Base-by-base conservation (phyloP, 2,329 filamentous ascomycete genomes). In the Beauveria varroae region DNA sequence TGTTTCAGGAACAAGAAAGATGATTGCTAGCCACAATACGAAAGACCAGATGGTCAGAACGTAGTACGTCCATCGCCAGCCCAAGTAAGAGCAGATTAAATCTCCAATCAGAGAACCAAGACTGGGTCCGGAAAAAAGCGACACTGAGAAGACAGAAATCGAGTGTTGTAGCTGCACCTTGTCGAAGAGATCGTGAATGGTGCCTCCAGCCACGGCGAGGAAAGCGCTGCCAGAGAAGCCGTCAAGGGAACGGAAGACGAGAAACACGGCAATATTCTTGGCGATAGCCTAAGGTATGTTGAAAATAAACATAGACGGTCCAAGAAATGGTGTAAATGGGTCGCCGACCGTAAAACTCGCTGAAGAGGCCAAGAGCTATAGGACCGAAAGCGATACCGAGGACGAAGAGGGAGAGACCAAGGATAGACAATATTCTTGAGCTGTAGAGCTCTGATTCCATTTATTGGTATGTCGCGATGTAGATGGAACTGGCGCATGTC, bases 41-140 rank as follows among this genome's bases (percentile, higher is more conserved):
- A 80, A 84, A 1, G 86, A 81, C 91, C 91, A 96, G 56, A 96
- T 96, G 56, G 96, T 75, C 63, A 96, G 78, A 3, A 92, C 81
- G 70, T 93, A 96, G 73, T 95, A 93, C 0, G 87, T 89, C 90
- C 90, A 95, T 57, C 89, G 79, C 88, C 91, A 96, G 61, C 78
- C 76, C 4, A 81, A 81, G 67, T 87, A 85, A 66, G 88, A 84
- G 71, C 93, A 93, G 72, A 96, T 91, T 72, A 96, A 92, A 8
- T 91, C 91, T 8, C 90, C 91, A 22, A 89, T 71, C 18, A 87
- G 65, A 1, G 85, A 84, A 0, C 86, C 85, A 3, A 85, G 66
- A 10, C 78, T 79, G 0, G 86, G 81, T 67, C 91, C 79, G 64
- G 84, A 74, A 72, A 89, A 89, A 1, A 86, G 87, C 1, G 79